phyloP scores from a whole-genome alignment of 1,139 yeast species.

The Pichia sp. region DNA sequence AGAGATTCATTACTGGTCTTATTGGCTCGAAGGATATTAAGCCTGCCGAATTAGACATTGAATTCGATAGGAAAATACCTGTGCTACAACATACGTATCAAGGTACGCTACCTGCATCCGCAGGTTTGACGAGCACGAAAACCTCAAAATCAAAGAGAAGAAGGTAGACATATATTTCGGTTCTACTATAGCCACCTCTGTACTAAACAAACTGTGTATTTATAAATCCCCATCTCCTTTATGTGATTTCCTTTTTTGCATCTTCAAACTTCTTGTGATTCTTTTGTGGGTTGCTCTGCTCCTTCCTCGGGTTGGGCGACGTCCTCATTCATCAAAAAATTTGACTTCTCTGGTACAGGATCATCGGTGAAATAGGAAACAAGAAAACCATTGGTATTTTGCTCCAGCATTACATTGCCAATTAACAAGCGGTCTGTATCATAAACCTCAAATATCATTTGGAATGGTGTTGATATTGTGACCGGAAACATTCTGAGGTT shows the following conservation, averaged over 20 bases:
- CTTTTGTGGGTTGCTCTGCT: no score
- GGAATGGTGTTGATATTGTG: slow-evolving; percentile 7
- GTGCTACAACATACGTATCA: slow-evolving; percentile 65
- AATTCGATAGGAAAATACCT: slow-evolving; percentile 47
- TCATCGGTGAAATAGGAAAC: slow-evolving; percentile 10
- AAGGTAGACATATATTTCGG: neutral
- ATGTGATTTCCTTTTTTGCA: no score
- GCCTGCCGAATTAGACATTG: slow-evolving; percentile 25
- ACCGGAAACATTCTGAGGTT: neutral
- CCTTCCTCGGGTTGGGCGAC: no score
- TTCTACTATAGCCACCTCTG: no score
- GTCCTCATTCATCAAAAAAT: no score
- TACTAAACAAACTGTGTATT: no score
- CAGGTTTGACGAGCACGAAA: slow-evolving; percentile 13
- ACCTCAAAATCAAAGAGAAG: slow-evolving; percentile 18
- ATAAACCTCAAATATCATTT: slow-evolving; percentile 14
- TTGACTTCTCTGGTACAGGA: slow-evolving; percentile 2
- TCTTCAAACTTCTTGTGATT: no score
- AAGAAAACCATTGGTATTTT: slow-evolving; percentile 12
- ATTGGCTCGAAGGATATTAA: slow-evolving; percentile 22
- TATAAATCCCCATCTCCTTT: no score
- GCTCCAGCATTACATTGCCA: slow-evolving; percentile 16
- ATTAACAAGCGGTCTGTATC: slow-evolving; percentile 15
- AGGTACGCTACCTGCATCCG: slow-evolving; percentile 72
- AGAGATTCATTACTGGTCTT: slow-evolving; percentile 43